Conservation (phyloP, 345 rosid genomes). For the Salix purpurea region DNA sequence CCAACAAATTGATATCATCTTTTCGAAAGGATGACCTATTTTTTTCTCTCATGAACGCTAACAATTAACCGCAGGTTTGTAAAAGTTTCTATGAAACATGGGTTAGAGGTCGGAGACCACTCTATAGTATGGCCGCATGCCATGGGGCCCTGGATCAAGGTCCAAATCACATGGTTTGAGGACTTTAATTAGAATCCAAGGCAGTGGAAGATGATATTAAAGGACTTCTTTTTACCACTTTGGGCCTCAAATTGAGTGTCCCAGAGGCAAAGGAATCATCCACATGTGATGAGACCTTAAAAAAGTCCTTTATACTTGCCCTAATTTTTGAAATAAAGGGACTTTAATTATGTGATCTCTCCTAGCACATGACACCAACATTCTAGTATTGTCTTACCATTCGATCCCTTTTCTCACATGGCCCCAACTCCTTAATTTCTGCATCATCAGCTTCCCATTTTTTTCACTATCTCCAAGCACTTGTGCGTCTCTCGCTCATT, state of each 20-base stretch:
- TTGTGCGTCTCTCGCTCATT: not conserved
- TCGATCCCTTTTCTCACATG: slow-evolving; percentile 34
- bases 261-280: slow-evolving; percentile 38
- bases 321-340: slow-evolving; percentile 20
- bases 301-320: slow-evolving; percentile 15
- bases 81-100: not conserved
- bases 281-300: slow-evolving; percentile 29
- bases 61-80: not conserved
- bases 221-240: slow-evolving; percentile 14
- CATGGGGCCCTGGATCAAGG: slow-evolving; percentile 12
- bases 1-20: slow-evolving; percentile 25
- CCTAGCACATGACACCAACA: slow-evolving; percentile 42
- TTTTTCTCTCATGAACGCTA: not conserved
- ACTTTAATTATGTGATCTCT: slow-evolving; percentile 11
- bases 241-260: slow-evolving; percentile 36
- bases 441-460: slow-evolving; percentile 2
- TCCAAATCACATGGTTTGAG: slow-evolving; percentile 34
- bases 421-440: slow-evolving; percentile 9
- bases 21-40: slow-evolving; percentile 1
- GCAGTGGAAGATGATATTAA: slow-evolving; percentile 19
- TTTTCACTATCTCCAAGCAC: slow-evolving; percentile 8
- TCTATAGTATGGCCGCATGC: not conserved
- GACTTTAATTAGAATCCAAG: slow-evolving; percentile 47
- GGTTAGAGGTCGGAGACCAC: not conserved
- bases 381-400: slow-evolving; percentile 12